Percentiles rank a stretch among this genome's conserved stretches.
These are phyloP conservation scores for Russula earlei DNA, from an alignment of 768 basidiomycete species.

Conservation along the genomic window DNA sequence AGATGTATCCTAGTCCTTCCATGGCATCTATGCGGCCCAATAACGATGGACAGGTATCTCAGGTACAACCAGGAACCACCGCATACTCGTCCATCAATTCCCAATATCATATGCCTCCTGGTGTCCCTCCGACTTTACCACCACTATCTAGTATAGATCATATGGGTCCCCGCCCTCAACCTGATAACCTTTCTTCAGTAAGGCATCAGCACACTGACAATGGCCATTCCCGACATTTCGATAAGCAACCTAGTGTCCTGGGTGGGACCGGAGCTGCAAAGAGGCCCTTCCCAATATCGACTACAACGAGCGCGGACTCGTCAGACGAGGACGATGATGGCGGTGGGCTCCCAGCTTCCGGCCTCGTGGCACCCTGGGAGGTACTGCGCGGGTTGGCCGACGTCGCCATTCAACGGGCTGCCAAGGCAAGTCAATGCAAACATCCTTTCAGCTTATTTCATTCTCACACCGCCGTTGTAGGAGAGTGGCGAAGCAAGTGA, in stretches of 20 bases:
- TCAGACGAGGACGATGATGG: constrained; percentile 82
- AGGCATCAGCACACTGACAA: constrained; percentile 46
- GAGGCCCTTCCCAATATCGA: constrained; percentile 52
- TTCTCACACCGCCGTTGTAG: constrained; percentile 28
- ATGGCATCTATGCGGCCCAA: background rate
- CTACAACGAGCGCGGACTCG: constrained; percentile 68
- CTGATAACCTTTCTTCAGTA: constrained; percentile 46
- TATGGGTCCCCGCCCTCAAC: constrained; percentile 21
- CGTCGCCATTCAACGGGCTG: constrained; percentile 70
- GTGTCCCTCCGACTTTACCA: constrained; percentile 14
- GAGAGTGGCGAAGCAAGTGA: constrained; percentile 74
- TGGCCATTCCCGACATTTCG: constrained; percentile 22
- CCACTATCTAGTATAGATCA: constrained; percentile 19
- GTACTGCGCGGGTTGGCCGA: constrained; percentile 73
- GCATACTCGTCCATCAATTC: constrained; percentile 9
- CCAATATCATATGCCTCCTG: constrained; percentile 7
- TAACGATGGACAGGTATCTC: constrained; percentile 3
- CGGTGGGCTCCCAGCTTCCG: constrained; percentile 70
- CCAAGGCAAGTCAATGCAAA: constrained; percentile 43
- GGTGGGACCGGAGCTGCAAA: constrained; percentile 36
- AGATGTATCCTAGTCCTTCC: constrained; percentile 16
- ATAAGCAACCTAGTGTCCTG: constrained; percentile 21
- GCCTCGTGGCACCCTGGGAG: constrained; percentile 82
- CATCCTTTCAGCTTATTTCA: background rate
- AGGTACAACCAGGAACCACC: constrained; percentile 1